phyloP scores from a whole-genome alignment of 768 basidiomycete genomes.

The Hypholoma sublateritium region DNA sequence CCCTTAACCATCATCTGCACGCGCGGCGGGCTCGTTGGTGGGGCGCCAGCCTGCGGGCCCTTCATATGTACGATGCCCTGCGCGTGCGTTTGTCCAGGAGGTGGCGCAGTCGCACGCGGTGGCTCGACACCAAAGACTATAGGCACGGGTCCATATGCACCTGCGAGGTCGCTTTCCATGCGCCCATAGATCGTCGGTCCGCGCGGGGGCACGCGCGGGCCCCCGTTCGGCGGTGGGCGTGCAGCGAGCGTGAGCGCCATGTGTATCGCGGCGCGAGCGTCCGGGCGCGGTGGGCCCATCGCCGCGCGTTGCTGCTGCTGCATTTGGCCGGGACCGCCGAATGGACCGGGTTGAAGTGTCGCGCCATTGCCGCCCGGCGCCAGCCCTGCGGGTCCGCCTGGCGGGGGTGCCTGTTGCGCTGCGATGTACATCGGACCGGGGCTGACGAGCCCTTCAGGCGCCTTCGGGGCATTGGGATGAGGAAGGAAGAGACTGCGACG shows the following conservation, averaged over 20 bases:
- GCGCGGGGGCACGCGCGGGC: conserved; percentile 18
- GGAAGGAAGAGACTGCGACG: conserved; percentile 43
- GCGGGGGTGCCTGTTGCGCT: conserved; percentile 3
- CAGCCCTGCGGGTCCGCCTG: neutral
- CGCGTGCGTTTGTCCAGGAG: neutral
- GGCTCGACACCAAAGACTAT: conserved; percentile 57
- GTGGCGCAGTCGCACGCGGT: conserved; percentile 9
- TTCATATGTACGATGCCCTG: neutral
- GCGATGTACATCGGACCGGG: conserved; percentile 61
- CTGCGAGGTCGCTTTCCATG: conserved; percentile 49
- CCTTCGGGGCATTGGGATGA: conserved; percentile 47
- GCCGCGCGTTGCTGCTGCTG: conserved; percentile 18
- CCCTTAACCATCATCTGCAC: conserved; percentile 14
- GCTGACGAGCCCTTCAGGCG: conserved; percentile 21
- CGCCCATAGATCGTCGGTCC: conserved; percentile 64
- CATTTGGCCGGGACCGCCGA: neutral
- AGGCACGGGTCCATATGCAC: conserved; percentile 55
- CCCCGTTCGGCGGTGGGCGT: conserved; percentile 11
- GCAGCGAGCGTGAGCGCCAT: conserved; percentile 26
- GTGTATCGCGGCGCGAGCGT: conserved; percentile 22
- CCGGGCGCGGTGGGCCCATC: conserved; percentile 5
- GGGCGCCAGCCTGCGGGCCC: neutral
- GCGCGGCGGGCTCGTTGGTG: conserved; percentile 1
- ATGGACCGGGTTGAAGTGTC: neutral
- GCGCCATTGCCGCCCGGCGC: neutral